These are phyloP conservation scores for Cryptococcus jaspeensis DNA, from an alignment of 1,284 basidiomycete genomes.

Conservation along the genomic window DNA sequence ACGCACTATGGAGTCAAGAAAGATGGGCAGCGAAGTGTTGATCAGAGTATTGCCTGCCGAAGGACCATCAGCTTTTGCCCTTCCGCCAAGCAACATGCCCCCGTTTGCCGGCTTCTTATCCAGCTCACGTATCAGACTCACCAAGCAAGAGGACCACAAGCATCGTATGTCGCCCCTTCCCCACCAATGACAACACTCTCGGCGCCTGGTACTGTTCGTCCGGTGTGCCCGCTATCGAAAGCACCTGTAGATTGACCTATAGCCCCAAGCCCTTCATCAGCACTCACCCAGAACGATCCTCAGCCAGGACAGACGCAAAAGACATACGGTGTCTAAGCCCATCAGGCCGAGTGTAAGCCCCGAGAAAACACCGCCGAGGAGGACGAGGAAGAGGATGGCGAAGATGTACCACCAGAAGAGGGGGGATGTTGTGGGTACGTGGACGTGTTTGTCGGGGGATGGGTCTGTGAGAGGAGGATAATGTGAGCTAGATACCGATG, in stretches of 20 bases:
- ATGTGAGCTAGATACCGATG: too few relatives aligned
- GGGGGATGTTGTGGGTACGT: conserved; percentile 31
- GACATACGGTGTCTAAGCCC: conserved; percentile 51
- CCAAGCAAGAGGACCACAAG: conserved; percentile 53
- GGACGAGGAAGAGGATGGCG: conserved; percentile 30
- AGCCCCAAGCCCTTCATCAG: neutral
- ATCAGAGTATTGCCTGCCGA: conserved; percentile 53
- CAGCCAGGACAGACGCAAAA: neutral
- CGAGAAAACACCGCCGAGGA: conserved; percentile 54
- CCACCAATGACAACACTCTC: conserved; percentile 52
- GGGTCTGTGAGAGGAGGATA: neutral
- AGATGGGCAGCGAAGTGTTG: conserved; percentile 56
- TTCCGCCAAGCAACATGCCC: too few relatives aligned
- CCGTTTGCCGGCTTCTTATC: too few relatives aligned
- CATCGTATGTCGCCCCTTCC: conserved; percentile 51
- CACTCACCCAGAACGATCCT: neutral
- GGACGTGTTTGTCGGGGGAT: conserved; percentile 24
- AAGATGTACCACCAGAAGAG: conserved; percentile 40
- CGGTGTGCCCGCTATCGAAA: conserved; percentile 50
- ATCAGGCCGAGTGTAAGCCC: conserved; percentile 57
- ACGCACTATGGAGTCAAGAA: conserved; percentile 49
- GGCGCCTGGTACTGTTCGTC: conserved; percentile 51
- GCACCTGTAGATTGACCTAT: conserved; percentile 48
- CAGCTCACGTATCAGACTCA: too few relatives aligned
- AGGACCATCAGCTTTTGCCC: conserved; percentile 6